A percentile compares a stretch with the other conserved stretches of the same genome.
Conservation (phyloP, 139 green algal species). For the Micractinium conductrix region DNA sequence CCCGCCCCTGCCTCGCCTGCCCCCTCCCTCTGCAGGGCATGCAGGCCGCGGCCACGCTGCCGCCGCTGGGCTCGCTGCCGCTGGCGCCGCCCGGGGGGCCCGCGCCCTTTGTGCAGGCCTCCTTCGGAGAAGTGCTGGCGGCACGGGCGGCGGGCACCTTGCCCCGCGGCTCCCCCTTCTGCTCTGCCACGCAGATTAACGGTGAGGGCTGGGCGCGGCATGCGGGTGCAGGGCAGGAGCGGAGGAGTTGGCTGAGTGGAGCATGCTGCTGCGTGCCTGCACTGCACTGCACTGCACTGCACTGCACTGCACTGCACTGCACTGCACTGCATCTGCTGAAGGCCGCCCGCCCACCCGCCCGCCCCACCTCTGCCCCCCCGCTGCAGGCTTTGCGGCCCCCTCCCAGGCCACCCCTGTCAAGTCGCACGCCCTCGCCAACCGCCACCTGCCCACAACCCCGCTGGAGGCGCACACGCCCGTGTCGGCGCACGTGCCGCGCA, state of each 20-base stretch:
- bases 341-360: neutral
- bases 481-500: constrained; percentile 12
- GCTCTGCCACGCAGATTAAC: neutral
- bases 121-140: constrained; percentile 41
- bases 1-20: neutral
- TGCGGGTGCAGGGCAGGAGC: no score
- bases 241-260: no score
- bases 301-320: no score
- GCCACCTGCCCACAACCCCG: neutral
- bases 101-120: constrained; percentile 25
- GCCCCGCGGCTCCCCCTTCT: constrained; percentile 21
- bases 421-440: neutral
- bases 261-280: neutral
- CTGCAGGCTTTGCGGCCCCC: constrained; percentile 4
- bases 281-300: no score
- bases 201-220: neutral
- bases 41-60: neutral
- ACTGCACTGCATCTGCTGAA: no score
- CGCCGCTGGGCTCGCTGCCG: neutral
- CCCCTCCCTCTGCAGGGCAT: neutral
- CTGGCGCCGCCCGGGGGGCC: neutral
- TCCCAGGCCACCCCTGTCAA: constrained; percentile 33
- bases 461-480: constrained; percentile 34
- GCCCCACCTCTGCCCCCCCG: neutral
- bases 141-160: constrained; percentile 23